phyloP scores from a whole-genome alignment of 176 grass and related monocot species.

The Tuctoria greenei region DNA sequence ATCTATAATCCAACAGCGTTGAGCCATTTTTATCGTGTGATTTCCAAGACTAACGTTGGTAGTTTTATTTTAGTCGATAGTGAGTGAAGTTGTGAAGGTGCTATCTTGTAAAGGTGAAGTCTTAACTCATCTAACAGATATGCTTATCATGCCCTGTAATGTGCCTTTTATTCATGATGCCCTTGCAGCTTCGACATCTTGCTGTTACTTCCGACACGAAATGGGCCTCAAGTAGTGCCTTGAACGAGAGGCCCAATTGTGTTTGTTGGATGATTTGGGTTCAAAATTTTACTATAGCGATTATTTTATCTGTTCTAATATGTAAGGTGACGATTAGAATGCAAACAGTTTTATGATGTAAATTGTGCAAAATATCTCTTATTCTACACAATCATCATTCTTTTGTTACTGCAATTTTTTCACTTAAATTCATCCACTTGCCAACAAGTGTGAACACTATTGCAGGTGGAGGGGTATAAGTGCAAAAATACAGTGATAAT shows the following conservation, averaged over 20 bases:
- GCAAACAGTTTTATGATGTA: too few relatives aligned
- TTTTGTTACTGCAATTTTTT: too few relatives aligned
- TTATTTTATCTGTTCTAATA: too few relatives aligned
- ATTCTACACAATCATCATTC: too few relatives aligned
- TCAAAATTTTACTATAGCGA: not conserved
- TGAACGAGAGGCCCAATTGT: not conserved
- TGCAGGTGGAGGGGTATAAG: too few relatives aligned
- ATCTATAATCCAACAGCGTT: constrained; percentile 31
- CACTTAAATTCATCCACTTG: too few relatives aligned
- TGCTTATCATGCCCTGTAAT: constrained; percentile 26
- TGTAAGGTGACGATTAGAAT: too few relatives aligned
- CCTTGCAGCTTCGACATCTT: too few relatives aligned
- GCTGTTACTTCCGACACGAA: not conserved
- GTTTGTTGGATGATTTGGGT: not conserved
- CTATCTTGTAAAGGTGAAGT: constrained; percentile 42
- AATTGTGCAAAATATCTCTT: too few relatives aligned
- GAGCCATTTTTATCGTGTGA: constrained; percentile 15
- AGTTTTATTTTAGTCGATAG: constrained; percentile 39
- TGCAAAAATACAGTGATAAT: too few relatives aligned
- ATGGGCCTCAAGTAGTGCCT: not conserved
- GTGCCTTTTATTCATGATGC: not conserved
- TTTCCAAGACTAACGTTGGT: constrained; percentile 23
- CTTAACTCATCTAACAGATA: constrained; percentile 44
- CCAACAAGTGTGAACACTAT: too few relatives aligned
- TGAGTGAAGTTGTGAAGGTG: not conserved